Percentiles rank a stretch among this genome's conserved stretches.
phyloP scores from a whole-genome alignment of 371 early-diverging fungal species.

The Mucor racemosus region DNA sequence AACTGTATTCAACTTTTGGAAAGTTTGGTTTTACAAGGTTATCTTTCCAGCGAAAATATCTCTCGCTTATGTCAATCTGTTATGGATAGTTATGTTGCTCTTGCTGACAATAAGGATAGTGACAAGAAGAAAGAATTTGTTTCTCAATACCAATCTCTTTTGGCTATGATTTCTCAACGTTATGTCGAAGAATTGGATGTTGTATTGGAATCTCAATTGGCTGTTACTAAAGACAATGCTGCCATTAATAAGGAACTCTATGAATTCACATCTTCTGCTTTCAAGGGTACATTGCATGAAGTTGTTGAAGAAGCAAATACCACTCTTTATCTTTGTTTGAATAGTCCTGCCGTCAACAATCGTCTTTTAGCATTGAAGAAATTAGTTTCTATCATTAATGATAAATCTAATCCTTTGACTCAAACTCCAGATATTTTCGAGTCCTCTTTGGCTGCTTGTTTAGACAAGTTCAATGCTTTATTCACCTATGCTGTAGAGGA shows the following conservation, averaged over 20 bases:
- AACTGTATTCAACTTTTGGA: constrained; percentile 48
- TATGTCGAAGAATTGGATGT: constrained; percentile 61
- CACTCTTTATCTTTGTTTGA: constrained; percentile 72
- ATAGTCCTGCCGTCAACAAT: constrained; percentile 65
- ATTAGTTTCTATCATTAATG: constrained; percentile 54
- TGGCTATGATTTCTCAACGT: constrained; percentile 59
- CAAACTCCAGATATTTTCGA: constrained; percentile 55
- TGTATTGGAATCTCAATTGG: constrained; percentile 53
- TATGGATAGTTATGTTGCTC: constrained; percentile 49
- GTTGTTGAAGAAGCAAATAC: constrained; percentile 71
- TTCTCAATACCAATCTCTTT: constrained; percentile 37
- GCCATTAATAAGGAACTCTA: constrained; percentile 52
- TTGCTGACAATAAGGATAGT: constrained; percentile 24
- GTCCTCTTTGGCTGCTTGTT: constrained; percentile 56
- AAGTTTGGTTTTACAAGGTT: constrained; percentile 43
- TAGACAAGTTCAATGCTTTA: constrained; percentile 58
- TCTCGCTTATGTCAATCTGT: constrained; percentile 43
- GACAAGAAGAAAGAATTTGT: constrained; percentile 38
- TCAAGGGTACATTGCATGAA: constrained; percentile 69
- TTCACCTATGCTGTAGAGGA: constrained; percentile 39
- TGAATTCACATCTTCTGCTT: constrained; percentile 60
- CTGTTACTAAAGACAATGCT: constrained; percentile 27
- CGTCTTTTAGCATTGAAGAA: constrained; percentile 70
- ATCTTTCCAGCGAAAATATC: constrained; percentile 51
- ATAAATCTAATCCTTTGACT: constrained; percentile 35